Conservation (phyloP, 495 filamentous ascomycete genomes). For the Lasiosphaeris hirsuta region DNA sequence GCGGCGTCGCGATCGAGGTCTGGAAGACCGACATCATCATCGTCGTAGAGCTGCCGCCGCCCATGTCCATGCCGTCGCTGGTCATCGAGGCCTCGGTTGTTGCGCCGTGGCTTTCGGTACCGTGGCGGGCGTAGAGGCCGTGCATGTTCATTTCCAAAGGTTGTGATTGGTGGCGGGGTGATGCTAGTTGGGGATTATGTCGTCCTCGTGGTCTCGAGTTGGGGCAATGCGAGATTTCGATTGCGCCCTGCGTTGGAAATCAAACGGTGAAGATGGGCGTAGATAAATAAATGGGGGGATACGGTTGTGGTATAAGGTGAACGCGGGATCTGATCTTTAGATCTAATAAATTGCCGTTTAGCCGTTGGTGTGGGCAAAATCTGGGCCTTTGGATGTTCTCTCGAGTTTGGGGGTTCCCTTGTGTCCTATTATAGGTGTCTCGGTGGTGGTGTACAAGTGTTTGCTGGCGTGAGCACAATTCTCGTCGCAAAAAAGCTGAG, state of each 20-base stretch:
- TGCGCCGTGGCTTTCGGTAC: slow-evolving; percentile 1
- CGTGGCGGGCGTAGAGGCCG: slow-evolving; percentile 13
- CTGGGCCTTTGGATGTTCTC: slow-evolving; percentile 1
- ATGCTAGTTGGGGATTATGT: neutral
- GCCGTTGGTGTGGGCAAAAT: slow-evolving; percentile 2
- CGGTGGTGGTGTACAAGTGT: neutral
- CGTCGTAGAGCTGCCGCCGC: slow-evolving; percentile 22
- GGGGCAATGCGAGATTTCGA: neutral
- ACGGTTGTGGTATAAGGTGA: too few species aligned
- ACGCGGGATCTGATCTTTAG: too few species aligned
- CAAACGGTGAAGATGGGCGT: too few species aligned
- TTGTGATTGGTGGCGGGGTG: neutral
- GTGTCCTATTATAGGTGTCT: neutral
- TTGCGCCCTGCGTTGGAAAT: neutral
- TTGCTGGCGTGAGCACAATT: neutral
- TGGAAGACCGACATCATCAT: slow-evolving; percentile 60
- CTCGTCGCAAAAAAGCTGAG: neutral
- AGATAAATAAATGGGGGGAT: too few species aligned
- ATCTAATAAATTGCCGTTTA: slow-evolving; percentile 14
- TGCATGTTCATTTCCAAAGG: slow-evolving; percentile 4
- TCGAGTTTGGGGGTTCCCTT: neutral
- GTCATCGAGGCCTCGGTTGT: neutral
- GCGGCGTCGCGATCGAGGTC: slow-evolving; percentile 60
- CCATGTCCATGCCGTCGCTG: slow-evolving; percentile 4
- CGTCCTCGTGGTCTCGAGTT: neutral